Evolutionary conservation across 2,329 filamentous ascomycete species (phyloP).

Genomic region (Paraconiothyrium brasiliense): DNA sequence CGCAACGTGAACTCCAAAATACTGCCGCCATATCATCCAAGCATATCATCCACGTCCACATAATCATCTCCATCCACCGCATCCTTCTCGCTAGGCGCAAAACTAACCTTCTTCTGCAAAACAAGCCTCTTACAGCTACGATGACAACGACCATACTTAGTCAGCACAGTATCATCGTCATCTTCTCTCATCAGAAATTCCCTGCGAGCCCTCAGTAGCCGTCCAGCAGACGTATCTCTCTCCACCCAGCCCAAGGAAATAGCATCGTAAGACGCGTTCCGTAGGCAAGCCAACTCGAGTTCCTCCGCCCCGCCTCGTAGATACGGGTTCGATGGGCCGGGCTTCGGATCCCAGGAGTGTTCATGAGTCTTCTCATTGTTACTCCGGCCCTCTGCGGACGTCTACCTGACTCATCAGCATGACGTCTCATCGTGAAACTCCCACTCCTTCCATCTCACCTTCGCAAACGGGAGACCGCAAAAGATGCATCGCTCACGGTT

Average conservation of each 20-base stretch:
- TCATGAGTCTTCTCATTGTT: no score
- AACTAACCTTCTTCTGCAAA: neutral
- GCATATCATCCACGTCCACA: neutral
- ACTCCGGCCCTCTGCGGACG: no score
- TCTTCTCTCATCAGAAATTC: neutral
- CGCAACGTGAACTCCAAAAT: no score
- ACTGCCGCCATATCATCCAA: no score
- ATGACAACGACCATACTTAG: neutral
- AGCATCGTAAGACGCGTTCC: neutral
- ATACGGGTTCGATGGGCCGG: neutral
- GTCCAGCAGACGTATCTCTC: neutral
- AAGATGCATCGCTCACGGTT: conserved; percentile 2
- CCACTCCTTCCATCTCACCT: neutral
- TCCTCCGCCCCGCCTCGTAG: conserved; percentile 9
- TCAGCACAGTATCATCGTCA: neutral
- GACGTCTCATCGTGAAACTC: neutral
- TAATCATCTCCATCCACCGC: neutral
- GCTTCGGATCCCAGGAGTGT: neutral
- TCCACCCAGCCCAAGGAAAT: neutral
- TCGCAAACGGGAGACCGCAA: conserved; percentile 11
- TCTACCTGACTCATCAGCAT: no score
- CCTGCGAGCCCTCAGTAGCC: neutral
- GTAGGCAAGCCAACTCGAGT: neutral
- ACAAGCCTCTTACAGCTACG: neutral
- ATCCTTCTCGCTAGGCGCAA: neutral